Evolutionary conservation across 805 yeast species (phyloP).

Genomic region (Tetrapisispora fleetii): DNA sequence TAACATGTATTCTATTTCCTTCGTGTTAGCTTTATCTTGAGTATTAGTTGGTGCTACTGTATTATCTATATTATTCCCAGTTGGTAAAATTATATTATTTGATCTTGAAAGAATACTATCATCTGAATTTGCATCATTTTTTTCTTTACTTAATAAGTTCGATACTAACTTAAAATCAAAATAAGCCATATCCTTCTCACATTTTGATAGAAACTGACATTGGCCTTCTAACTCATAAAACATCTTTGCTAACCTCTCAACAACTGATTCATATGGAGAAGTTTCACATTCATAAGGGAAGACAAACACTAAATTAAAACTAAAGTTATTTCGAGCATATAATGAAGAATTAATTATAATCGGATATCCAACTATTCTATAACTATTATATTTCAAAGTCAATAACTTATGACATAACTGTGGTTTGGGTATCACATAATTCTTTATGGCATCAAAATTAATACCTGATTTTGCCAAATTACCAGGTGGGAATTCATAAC

Average conservation of each 20-base stretch:
- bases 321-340: constrained; percentile 86
- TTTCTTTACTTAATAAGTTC: constrained; percentile 3
- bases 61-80: background rate
- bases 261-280: constrained; percentile 77
- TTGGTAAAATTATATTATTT: background rate
- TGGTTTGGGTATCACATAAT: constrained; percentile 90
- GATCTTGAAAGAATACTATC: background rate
- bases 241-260: constrained; percentile 77
- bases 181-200: constrained; percentile 35
- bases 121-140: background rate
- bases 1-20: background rate
- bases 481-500: constrained; percentile 82
- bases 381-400: constrained; percentile 59
- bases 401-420: constrained; percentile 76
- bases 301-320: constrained; percentile 87
- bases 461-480: constrained; percentile 33
- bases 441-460: constrained; percentile 77
- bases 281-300: constrained; percentile 76
- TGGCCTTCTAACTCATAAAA: constrained; percentile 88
- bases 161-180: constrained; percentile 17
- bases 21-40: background rate
- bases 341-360: constrained; percentile 64
- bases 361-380: constrained; percentile 78
- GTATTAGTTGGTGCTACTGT: background rate
- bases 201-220: constrained; percentile 56